These are phyloP conservation scores for Teunomyces cretensis DNA, from an alignment of 805 yeast species.

Conservation along the genomic window DNA sequence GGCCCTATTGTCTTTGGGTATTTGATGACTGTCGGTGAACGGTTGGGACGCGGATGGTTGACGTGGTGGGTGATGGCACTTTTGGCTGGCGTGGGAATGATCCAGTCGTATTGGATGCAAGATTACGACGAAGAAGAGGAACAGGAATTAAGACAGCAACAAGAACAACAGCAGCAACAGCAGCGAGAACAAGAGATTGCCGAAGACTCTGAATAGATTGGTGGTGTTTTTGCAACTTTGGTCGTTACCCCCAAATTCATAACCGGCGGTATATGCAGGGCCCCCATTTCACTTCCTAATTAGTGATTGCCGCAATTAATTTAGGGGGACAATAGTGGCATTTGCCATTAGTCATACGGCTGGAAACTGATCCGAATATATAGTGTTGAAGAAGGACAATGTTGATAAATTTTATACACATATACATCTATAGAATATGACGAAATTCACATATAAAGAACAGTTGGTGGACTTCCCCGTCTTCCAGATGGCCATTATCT, in stretches of 20 bases:
- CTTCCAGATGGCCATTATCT: constrained; percentile 42
- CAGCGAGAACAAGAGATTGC: not conserved
- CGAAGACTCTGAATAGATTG: not conserved
- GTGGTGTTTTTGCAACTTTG: no score
- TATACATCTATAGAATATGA: no score
- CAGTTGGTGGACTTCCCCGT: constrained; percentile 59
- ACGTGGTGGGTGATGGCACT: constrained; percentile 36
- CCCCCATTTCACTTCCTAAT: not conserved
- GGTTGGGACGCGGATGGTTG: constrained; percentile 23
- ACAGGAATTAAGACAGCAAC: not conserved
- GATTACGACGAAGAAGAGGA: constrained; percentile 22
- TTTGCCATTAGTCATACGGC: not conserved
- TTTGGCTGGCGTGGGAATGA: constrained; percentile 26
- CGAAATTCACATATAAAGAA: constrained; percentile 28
- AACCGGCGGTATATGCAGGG: not conserved
- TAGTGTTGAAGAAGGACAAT: no score
- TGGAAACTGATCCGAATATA: no score
- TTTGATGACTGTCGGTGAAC: constrained; percentile 33
- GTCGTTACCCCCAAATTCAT: no score
- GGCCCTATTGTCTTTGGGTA: constrained; percentile 37
- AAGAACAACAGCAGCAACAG: not conserved
- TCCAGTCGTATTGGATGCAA: constrained; percentile 27
- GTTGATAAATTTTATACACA: no score
- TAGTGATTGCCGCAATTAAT: not conserved
- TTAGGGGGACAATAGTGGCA: no score